Evolutionary conservation across 1,139 yeast genomes (phyloP), one percentile per base, ranked within the genome.

Genomic region (Taphrina pruni): DNA sequence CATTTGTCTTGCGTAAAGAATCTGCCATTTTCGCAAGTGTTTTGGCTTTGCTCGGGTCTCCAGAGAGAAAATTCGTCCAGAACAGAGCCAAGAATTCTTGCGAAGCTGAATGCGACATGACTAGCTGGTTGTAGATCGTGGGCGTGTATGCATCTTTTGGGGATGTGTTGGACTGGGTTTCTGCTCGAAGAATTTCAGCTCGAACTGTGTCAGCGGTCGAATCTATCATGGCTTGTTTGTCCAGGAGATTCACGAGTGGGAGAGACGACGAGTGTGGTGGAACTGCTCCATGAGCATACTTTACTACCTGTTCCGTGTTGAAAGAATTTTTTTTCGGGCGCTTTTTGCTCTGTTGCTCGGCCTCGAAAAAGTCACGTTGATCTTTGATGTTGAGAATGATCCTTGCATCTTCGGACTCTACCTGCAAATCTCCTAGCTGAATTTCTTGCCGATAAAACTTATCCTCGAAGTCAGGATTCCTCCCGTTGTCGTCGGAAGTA

Each of bases 51-150:
- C 14, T 35, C 20, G 85, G 81, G 67, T 86, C 88, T 12, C 86
- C 86, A 41, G 87, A 84, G 72, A 83, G 83, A 74, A 85, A 86
- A 74, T 86, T 87, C 6, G 82, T 76, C 88, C 91, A 88, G 75
- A 88, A 88, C 76, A 88, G 93, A 70, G 86, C 83, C 60, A 88
- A 76, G 75, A 88, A 88, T 76, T 88, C 94, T 52, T 87, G 82
- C 0, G 91, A 85, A 0, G 93, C 87, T 1, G 87, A 84, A 75
- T 88, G 92, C 21, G 75, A 71, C 56, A 61, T 60, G 11, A 48
- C 54, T 21, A 67, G 55, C 14, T 57, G 65, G 6, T 61, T 54
- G 57, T 57, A 58, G 8, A 67, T 54, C 8, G 66, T 64, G 38
- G 61, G 51, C 1, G 67, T 64, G 20, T 62, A 48, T 4, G 65